phyloP scores from a whole-genome alignment of 2,329 filamentous ascomycete genomes.

The Xylariaceae sp. region DNA sequence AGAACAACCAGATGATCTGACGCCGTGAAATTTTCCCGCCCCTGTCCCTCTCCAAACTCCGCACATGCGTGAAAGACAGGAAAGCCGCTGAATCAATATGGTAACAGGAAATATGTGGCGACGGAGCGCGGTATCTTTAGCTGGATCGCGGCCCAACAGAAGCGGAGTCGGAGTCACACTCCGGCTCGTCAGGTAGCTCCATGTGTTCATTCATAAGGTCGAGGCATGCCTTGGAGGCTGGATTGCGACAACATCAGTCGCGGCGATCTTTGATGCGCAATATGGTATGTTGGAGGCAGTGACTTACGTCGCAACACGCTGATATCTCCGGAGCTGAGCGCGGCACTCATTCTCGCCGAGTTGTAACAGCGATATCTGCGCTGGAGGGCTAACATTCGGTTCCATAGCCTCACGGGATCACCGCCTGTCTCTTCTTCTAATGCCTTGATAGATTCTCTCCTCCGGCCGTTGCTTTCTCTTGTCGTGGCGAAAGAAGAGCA shows the following conservation, averaged over 20 bases:
- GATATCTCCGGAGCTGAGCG: conserved; percentile 38
- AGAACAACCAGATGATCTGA: too few relatives aligned
- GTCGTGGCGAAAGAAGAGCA: conserved; percentile 15
- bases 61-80: too few relatives aligned
- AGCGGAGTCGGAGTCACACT: conserved; percentile 17
- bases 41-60: too few relatives aligned
- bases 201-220: conserved; percentile 33
- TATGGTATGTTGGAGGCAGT: not conserved
- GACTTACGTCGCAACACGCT: conserved; percentile 44
- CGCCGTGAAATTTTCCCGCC: too few relatives aligned
- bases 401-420: conserved; percentile 42
- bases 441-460: conserved; percentile 27
- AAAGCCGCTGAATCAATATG: not conserved
- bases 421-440: conserved; percentile 34
- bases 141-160: conserved; percentile 7
- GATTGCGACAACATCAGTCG: not conserved
- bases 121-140: not conserved
- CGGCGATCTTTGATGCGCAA: not conserved
- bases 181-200: conserved; percentile 26
- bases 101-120: not conserved
- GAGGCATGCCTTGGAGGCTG: conserved; percentile 32
- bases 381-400: conserved; percentile 47
- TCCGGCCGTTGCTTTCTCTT: conserved; percentile 12
- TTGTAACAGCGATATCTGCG: conserved; percentile 46
- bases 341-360: conserved; percentile 46